Evolutionary conservation across 192 early-diverging fungal species (phyloP), one percentile per base, ranked within the genome.

Genomic region (Backusella liffmaniae): DNA sequence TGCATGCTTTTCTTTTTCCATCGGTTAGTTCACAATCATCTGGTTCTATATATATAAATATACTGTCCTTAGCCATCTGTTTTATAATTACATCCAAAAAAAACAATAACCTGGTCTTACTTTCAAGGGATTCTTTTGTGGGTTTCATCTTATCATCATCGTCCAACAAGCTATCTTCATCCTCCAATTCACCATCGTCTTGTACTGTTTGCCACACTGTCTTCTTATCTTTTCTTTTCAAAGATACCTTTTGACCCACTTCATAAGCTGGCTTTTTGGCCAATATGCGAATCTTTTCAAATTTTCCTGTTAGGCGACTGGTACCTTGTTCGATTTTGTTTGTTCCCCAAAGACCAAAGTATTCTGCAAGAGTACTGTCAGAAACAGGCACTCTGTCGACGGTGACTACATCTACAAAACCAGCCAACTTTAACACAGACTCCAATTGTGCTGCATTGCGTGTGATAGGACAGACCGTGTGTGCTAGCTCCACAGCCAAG

Each of bases 1-100:
- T 99, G 88, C 98, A 99, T 34, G 97, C 95, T 84, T 96, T 98
- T 73, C 90, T 85, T 80, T 93, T 93, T 39, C 92, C 86, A 49
- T 84, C 86, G 46, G 82, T 84, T 67, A 92, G 84, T 80, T 87
- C 88, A 83, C 90, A 92, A 56, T 93, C 92, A 68, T 90, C 91
- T 2, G 94, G 93, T 37, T 80, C 83, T 79, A 69, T 69, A 68
- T 36, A 18, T 15, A 56, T 0, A n/a, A 23, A 66, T 39, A 39
- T 26, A 30, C 29, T 30, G 32, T 32, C 32, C 23, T 62, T 62
- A 62, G 26, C 23, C 56, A 62, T 0, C 56, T 26, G 0, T 62
- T 62, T 62, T 62, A 29, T 62, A n/a, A 56, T 23, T 29, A 4
- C 1, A 23, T 8, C 53, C 53, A 18, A 23, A 62, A 62, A 59